Evolutionary conservation across 2,329 filamentous ascomycete genomes (phyloP), one percentile per base, ranked within the genome.

Genomic region (Ramularia endophylla): DNA sequence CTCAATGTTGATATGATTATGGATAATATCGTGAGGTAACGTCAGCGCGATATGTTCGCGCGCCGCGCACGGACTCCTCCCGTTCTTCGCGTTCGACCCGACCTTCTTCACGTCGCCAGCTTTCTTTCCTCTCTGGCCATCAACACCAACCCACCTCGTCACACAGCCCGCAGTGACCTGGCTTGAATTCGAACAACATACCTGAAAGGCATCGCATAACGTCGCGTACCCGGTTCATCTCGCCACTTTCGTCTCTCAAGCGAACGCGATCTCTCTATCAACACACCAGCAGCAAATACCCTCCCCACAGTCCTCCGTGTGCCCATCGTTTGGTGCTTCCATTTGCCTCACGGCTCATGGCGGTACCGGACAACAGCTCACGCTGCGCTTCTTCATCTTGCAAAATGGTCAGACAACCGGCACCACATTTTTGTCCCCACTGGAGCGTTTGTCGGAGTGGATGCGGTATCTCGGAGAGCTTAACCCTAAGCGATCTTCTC

Each of bases 401-500:
- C 46, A 15, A 45, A 34, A 9, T 27, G 28, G 37, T 29, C 35
- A 20, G 37, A 40, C 40, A 46, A 42, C 27, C 31, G 69, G 70
- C 65, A 69, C 70, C 67, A 73, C 66, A 68, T 68, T 69, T n/a
- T 34, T 72, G 71, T 65, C 65, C 60, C 57, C 44, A 56, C 56
- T 33, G 25, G 42, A 46, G 50, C 51, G 52, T 37, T 46, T 49
- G 42, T 44, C 46, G 48, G 50, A 60, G 63, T 63, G 57, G 58
- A 61, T 63, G 61, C 59, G 55, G 69, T 41, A 45, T 49, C 41
- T 43, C 36, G 46, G 51, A 87, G 85, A 89, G 89, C 85, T 89
- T 94, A 95, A 94, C 89, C 89, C 89, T 95, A 95, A 85, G 76
- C 71, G 71, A 67, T 59, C 48, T 70, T 65, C 71, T 80, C 84